These are phyloP conservation scores for Rosa multiflora DNA, from an alignment of 306 rosid genomes.

Conservation along the genomic window DNA sequence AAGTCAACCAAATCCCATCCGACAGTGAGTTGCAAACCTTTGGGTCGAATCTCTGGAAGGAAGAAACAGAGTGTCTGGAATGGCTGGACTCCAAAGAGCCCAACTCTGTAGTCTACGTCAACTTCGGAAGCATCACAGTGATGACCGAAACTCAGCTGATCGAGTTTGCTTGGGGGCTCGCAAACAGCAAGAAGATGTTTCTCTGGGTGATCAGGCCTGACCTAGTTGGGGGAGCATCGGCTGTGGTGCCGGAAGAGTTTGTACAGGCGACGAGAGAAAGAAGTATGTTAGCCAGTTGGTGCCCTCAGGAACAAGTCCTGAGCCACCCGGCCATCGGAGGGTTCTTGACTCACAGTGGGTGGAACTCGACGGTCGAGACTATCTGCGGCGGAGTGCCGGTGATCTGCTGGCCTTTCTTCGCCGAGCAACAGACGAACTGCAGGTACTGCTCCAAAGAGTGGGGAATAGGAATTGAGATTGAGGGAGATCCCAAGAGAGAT, in stretches of 20 bases:
- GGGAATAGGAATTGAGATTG: conserved; percentile 11
- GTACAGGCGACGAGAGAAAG: conserved; percentile 3
- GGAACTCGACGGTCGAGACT: conserved; percentile 9
- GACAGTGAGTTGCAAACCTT: conserved; percentile 15
- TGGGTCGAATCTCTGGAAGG: conserved; percentile 66
- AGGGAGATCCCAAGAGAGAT: conserved; percentile 1
- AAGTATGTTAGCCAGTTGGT: conserved; percentile 1
- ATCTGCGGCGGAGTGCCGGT: conserved; percentile 11
- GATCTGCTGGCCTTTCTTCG: conserved; percentile 17
- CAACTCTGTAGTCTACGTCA: conserved; percentile 3
- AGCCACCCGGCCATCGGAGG: conserved; percentile 13
- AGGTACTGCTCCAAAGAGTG: conserved; percentile 3
- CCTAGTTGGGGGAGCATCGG: conserved; percentile 2
- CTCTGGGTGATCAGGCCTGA: conserved; percentile 19
- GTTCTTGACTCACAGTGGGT: conserved; percentile 16
- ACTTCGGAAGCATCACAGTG: conserved; percentile 15
- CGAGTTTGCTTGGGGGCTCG: conserved; percentile 18
- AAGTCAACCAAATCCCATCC: conserved; percentile 22
- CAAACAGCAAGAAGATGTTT: background rate
- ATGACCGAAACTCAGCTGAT: conserved; percentile 4
- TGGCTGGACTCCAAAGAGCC: conserved; percentile 47
- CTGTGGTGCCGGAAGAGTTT: conserved; percentile 19
- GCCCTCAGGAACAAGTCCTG: conserved; percentile 15
- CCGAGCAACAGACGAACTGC: conserved; percentile 10
- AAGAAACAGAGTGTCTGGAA: conserved; percentile 48